Evolutionary conservation across 2,329 filamentous ascomycete species (phyloP), one percentile per base, ranked within the genome.

Genomic region (Trichoderma koningii): DNA sequence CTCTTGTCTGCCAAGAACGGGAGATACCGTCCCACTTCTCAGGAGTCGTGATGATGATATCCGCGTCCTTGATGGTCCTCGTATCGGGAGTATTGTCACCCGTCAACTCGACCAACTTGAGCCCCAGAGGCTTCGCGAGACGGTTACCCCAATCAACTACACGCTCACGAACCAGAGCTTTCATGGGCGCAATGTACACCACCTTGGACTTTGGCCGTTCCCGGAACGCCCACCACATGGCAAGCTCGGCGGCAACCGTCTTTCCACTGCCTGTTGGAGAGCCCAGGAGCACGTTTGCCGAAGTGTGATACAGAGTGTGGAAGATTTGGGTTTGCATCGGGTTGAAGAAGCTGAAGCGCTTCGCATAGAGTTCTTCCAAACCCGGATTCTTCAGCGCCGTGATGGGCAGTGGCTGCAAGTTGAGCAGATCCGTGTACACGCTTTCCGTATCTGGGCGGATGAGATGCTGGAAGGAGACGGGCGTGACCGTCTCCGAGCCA

Each of bases 1-100:
- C 91, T 86, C 95, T 90, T 5, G 94, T 98, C 76, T 98, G 93
- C 95, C 96, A 99, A 73, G 92, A 96, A 85, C 95, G 91, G 71
- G 92, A 97, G 70, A 99, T 98, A 85, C 96, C 96, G 75, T 99
- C 96, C 95, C 95, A 99, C 76, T 99, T 99, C 79, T 99, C 95
- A n/a, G 95, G 96, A 0, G 96, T 99, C 0, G 95, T 99, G 72
- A 99, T 93, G 71, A 99, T 99, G 68, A 99, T 92, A 75, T 99
- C 95, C 3, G 95, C 95, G 74, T 98, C 90, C 70, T 93, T 87
- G 71, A 99, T 99, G 0, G 94, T 97, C 57, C 92, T 85, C 0
- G 95, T 99, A 74, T 99, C 95, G 0, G 96, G 96, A 0, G 96
- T 99, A 73, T 98, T 99, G 79, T 99, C 95, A 81, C 82, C 93